A percentile compares a stretch with the other conserved stretches of the same genome.
These are phyloP conservation scores for Pythium volutum DNA, from an alignment of 352 stramenopile species.

Conservation along the genomic window DNA sequence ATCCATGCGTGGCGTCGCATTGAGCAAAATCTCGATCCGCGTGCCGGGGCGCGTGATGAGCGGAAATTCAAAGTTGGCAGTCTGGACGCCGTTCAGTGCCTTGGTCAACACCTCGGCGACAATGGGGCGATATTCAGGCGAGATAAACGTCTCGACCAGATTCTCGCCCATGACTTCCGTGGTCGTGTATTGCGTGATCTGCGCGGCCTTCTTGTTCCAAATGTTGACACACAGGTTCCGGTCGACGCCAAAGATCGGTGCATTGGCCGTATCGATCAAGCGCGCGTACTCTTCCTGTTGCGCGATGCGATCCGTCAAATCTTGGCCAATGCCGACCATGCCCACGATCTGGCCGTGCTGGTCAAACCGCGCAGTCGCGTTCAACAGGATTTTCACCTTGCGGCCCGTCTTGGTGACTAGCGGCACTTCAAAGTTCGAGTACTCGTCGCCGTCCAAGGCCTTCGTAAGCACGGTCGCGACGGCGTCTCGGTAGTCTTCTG, in stretches of 20 bases:
- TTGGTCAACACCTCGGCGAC: constrained; percentile 74
- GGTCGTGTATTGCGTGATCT: constrained; percentile 89
- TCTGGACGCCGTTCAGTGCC: constrained; percentile 69
- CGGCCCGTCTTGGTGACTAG: constrained; percentile 67
- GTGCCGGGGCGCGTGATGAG: constrained; percentile 66
- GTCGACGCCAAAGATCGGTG: constrained; percentile 68
- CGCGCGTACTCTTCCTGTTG: constrained; percentile 57
- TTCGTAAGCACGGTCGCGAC: constrained; percentile 45
- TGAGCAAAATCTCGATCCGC: constrained; percentile 69
- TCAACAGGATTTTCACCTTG: constrained; percentile 75
- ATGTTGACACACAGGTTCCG: constrained; percentile 76
- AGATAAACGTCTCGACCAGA: constrained; percentile 85
- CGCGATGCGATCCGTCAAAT: constrained; percentile 57
- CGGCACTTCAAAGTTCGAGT: constrained; percentile 72
- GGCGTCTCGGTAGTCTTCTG: constrained; percentile 46
- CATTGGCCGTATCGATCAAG: constrained; percentile 67
- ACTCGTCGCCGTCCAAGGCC: constrained; percentile 43
- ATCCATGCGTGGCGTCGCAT: constrained; percentile 67
- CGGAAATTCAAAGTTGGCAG: constrained; percentile 89
- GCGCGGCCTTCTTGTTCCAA: constrained; percentile 86
- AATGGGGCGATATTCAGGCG: constrained; percentile 57
- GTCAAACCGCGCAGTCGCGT: constrained; percentile 58
- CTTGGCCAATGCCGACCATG: constrained; percentile 62
- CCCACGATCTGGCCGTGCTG: constrained; percentile 61
- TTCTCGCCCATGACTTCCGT: constrained; percentile 85